These are phyloP conservation scores for Protomyces gravidus DNA, from an alignment of 1,139 yeast species.

Conservation along the genomic window DNA sequence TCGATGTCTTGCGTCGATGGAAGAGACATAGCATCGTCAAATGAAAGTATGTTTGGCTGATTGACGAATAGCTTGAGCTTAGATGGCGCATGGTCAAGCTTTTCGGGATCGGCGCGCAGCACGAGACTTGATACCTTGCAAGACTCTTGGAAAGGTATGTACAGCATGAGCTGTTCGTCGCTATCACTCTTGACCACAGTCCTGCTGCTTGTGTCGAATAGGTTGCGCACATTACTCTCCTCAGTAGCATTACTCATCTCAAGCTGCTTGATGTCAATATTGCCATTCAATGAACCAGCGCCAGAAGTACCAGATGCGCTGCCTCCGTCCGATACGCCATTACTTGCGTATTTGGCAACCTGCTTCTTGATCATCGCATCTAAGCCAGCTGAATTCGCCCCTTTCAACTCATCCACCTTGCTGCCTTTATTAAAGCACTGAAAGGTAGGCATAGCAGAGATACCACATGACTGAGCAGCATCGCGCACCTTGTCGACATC, in stretches of 20 bases:
- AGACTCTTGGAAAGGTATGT: constrained; percentile 29
- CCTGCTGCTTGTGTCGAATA: constrained; percentile 18
- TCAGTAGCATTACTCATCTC: constrained; percentile 17
- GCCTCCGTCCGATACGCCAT: background rate
- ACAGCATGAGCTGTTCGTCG: constrained; percentile 32
- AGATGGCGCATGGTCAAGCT: constrained; percentile 25
- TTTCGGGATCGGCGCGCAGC: constrained; percentile 9
- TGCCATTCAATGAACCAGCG: constrained; percentile 10
- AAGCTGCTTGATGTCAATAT: constrained; percentile 14
- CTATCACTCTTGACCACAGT: constrained; percentile 29
- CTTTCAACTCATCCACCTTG: constrained; percentile 60
- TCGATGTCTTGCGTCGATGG: constrained; percentile 27
- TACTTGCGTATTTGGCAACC: background rate
- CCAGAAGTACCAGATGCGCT: background rate
- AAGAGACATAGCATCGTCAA: constrained; percentile 29
- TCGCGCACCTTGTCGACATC: constrained; percentile 72
- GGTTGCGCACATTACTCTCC: background rate
- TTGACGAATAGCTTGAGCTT: constrained; percentile 26
- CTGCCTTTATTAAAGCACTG: constrained; percentile 66
- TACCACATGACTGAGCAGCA: constrained; percentile 37
- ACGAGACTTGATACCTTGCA: constrained; percentile 28
- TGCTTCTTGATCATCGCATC: constrained; percentile 25
- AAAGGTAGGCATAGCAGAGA: constrained; percentile 58
- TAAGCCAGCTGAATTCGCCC: constrained; percentile 52
- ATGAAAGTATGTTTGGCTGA: constrained; percentile 27